Conservation (phyloP, 805 yeast genomes). For the Yamadazyma tumulicola region DNA sequence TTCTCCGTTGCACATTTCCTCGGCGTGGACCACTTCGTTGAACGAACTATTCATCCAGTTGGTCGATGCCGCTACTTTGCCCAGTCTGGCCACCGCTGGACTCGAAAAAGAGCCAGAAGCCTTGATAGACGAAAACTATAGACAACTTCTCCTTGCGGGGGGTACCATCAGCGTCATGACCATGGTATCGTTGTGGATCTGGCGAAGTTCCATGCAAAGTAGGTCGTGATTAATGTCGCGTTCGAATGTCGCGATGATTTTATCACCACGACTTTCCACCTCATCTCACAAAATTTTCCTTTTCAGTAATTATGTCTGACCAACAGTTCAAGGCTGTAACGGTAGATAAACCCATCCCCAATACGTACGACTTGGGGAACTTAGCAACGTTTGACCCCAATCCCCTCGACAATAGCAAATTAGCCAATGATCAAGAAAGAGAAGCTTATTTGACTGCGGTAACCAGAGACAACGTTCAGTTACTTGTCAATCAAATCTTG, state of each 20-base stretch:
- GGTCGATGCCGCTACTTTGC: slow-evolving; percentile 82
- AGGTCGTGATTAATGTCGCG: not conserved
- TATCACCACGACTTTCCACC: not conserved
- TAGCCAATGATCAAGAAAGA: slow-evolving; percentile 51
- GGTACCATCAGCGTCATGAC: slow-evolving; percentile 68
- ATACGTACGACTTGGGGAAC: slow-evolving; percentile 84
- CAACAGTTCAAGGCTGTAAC: slow-evolving; percentile 62
- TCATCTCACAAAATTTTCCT: slow-evolving; percentile 13
- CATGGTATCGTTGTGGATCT: slow-evolving; percentile 60
- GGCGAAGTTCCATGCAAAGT: slow-evolving; percentile 46
- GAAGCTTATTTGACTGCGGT: slow-evolving; percentile 62
- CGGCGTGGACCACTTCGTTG: slow-evolving; percentile 83
- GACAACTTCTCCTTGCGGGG: slow-evolving; percentile 58
- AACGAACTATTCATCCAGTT: slow-evolving; percentile 81
- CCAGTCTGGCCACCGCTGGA: slow-evolving; percentile 75
- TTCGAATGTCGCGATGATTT: not conserved
- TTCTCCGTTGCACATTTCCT: slow-evolving; percentile 88
- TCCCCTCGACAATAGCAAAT: slow-evolving; percentile 65
- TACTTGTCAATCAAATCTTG: slow-evolving; percentile 83
- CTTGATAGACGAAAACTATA: slow-evolving; percentile 45
- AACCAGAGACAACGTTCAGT: slow-evolving; percentile 90
- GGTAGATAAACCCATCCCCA: slow-evolving; percentile 90
- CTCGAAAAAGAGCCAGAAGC: slow-evolving; percentile 60
- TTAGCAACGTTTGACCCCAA: slow-evolving; percentile 86
- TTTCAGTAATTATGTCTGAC: slow-evolving; percentile 9